Evolutionary conservation across 1,284 basidiomycete genomes (phyloP), one percentile per base, ranked within the genome.

Genomic region (Irpex sp.): DNA sequence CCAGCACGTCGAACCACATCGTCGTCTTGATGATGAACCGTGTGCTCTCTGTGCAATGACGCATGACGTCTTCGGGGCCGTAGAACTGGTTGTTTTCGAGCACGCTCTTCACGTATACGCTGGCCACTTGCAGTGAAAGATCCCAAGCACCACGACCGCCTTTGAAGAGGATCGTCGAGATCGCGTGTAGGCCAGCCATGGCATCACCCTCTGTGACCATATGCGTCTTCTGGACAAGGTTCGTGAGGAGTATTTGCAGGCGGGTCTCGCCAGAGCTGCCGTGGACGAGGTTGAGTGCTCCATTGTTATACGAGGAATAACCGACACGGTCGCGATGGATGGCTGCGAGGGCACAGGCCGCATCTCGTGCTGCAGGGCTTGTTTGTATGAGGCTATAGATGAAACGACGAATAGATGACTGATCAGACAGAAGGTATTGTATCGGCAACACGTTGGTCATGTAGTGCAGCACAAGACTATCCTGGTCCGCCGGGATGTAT

Each of bases 1-100:
- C 89, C 51, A 93, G 80, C 48, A 93, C 90, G 73, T 94, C 92
- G 70, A 92, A 92, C 92, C 92, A 93, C 65, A 94, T 87, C 48
- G 90, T 85, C 26, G 90, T 89, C 73, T 90, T 90, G 74, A 93
- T 82, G 68, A 93, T 86, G 73, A 92, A 92, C 40, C 77, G 83
- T 71, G 77, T 81, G 73, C 77, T 79, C 67, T 81, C 78, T 19
- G 70, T 68, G 68, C 84, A 85, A 8, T 64, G 65, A 37, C 77
- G 64, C n/a, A 90, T 79, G 6, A 81, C 81, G 60, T 80, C 78
- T 65, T 78, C 74, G 17, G 82, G 78, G 38, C 78, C 78, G 52
- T 71, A 73, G 69, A 68, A 75, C 15, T 63, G 64, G 21, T 66
- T 69, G 66, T 75, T 70, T 36, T 70, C 68, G 60, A 92, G 79